Conservation (phyloP, 441 rosid species). For the Melastoma candidum region DNA sequence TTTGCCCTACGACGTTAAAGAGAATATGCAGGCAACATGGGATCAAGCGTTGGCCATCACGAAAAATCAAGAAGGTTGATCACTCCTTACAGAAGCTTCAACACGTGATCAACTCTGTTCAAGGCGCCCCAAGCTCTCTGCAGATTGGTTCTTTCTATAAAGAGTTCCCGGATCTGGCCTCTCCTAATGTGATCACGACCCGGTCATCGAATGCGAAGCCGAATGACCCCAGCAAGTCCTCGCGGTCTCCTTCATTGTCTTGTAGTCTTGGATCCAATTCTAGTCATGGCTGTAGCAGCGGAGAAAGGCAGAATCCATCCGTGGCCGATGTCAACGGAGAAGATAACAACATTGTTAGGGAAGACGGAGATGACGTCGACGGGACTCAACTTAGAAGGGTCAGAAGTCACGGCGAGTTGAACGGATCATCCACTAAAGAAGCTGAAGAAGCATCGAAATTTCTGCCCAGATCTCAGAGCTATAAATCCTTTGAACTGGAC, state of each 20-base stretch:
- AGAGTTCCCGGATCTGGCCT: conserved; percentile 53
- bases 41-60: conserved; percentile 87
- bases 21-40: conserved; percentile 90
- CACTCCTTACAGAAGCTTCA: conserved; percentile 83
- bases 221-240: conserved; percentile 24
- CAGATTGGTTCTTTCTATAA: conserved; percentile 59
- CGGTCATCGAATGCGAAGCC: conserved; percentile 22
- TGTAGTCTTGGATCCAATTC: conserved; percentile 68
- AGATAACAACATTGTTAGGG: conserved; percentile 22
- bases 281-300: conserved; percentile 61
- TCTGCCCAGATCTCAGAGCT: conserved; percentile 42
- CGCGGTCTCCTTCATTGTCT: conserved; percentile 59
- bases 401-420: conserved; percentile 40
- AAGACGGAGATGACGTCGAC: conserved; percentile 18
- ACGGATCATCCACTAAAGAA: conserved; percentile 16
- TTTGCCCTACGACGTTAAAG: conserved; percentile 94
- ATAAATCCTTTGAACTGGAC: conserved; percentile 19
- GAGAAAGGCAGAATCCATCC: conserved; percentile 32
- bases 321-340: conserved; percentile 12
- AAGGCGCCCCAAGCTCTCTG: conserved; percentile 59
- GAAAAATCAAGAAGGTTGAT: conserved; percentile 86
- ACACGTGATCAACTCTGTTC: conserved; percentile 66
- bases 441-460: conserved; percentile 27
- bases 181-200: conserved; percentile 36
- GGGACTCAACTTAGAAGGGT: conserved; percentile 25